A percentile compares a stretch with the other conserved stretches of the same genome.
Evolutionary conservation across 2,329 filamentous ascomycete genomes (phyloP).

Genomic region (Fusarium papillatum): DNA sequence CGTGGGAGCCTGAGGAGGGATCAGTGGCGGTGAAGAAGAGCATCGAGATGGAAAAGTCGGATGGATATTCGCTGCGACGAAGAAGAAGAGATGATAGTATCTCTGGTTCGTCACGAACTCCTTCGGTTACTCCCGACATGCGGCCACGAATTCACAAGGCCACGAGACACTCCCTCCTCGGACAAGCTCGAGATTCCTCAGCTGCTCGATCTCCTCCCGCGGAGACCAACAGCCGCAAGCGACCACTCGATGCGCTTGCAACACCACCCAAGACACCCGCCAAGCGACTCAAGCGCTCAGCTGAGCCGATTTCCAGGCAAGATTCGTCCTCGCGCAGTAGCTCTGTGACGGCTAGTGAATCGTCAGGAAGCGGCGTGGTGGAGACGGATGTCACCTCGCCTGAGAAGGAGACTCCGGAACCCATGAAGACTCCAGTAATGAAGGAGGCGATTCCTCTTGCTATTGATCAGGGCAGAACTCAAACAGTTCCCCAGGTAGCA

Average conservation of each 20-base stretch:
- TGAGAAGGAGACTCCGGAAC: slow-evolving; percentile 61
- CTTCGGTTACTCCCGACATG: slow-evolving; percentile 69
- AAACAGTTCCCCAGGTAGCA: slow-evolving; percentile 19
- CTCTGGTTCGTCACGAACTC: slow-evolving; percentile 65
- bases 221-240: slow-evolving; percentile 51
- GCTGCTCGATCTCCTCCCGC: slow-evolving; percentile 45
- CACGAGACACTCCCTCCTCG: slow-evolving; percentile 49
- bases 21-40: slow-evolving; percentile 61
- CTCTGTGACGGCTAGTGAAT: slow-evolving; percentile 49
- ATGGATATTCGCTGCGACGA: slow-evolving; percentile 69
- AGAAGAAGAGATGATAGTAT: slow-evolving; percentile 65
- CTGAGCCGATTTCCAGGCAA: slow-evolving; percentile 44
- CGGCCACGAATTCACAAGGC: slow-evolving; percentile 63
- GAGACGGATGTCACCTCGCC: slow-evolving; percentile 65
- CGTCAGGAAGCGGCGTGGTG: slow-evolving; percentile 43
- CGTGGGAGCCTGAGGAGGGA: slow-evolving; percentile 77
- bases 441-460: slow-evolving; percentile 22
- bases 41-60: slow-evolving; percentile 64
- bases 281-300: slow-evolving; percentile 59
- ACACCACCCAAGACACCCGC: slow-evolving; percentile 69
- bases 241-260: slow-evolving; percentile 58
- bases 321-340: slow-evolving; percentile 53
- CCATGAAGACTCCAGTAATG: slow-evolving; percentile 44
- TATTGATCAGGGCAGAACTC: slow-evolving; percentile 14
- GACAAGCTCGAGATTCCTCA: slow-evolving; percentile 50